Evolutionary conservation across 257 asterid species (phyloP).

Genomic region (Fraxinus anomala): DNA sequence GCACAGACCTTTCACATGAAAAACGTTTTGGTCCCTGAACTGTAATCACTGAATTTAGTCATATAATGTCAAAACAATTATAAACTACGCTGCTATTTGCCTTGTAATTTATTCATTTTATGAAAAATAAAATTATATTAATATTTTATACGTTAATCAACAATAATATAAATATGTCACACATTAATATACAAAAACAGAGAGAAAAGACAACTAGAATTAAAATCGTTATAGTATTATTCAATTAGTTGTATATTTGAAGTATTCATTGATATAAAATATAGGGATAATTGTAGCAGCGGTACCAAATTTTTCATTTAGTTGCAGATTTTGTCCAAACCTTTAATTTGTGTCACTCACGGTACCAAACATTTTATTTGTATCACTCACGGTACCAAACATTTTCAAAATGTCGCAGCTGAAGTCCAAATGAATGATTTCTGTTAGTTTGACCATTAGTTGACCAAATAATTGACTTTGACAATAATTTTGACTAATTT

Average conservation of each 20-base stretch:
- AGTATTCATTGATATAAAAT: neutral
- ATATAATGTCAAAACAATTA: neutral
- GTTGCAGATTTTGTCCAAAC: too few species aligned
- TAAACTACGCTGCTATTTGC: neutral
- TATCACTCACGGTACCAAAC: too few species aligned
- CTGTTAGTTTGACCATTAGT: too few species aligned
- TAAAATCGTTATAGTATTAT: neutral
- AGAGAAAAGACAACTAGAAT: neutral
- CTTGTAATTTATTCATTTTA: neutral
- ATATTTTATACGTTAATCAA: neutral
- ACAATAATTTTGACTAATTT: too few species aligned
- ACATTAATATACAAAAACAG: neutral
- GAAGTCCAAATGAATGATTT: too few species aligned
- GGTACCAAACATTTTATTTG: too few species aligned
- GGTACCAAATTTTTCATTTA: too few species aligned
- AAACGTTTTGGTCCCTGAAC: neutral
- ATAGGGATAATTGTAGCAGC: too few species aligned
- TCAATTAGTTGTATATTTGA: neutral
- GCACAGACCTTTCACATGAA: neutral
- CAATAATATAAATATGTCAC: neutral
- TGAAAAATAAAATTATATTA: neutral
- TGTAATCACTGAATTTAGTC: neutral
- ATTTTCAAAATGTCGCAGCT: too few species aligned
- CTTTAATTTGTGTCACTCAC: too few species aligned
- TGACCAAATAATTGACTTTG: too few species aligned